These are phyloP conservation scores for Selenicereus undatus DNA, from an alignment of 148 eudicot genomes.

Conservation along the genomic window DNA sequence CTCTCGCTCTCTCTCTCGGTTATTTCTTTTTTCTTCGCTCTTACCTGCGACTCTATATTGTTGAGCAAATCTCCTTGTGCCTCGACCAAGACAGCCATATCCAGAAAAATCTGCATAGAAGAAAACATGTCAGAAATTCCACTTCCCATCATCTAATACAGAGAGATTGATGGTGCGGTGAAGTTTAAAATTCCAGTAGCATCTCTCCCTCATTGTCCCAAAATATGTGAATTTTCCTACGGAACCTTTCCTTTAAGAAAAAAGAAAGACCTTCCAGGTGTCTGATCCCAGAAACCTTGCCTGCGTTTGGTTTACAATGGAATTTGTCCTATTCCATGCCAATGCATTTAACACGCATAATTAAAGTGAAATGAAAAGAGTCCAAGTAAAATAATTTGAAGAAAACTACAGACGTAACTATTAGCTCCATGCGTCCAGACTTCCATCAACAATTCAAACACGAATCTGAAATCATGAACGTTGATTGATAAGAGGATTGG, in stretches of 20 bases:
- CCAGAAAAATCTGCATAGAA: slow-evolving; percentile 65
- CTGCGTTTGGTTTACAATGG: neutral
- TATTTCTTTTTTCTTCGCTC: neutral
- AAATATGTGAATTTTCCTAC: neutral
- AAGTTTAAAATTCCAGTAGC: neutral
- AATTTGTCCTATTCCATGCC: neutral
- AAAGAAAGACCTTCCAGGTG: neutral
- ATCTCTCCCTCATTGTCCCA: neutral
- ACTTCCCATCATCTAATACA: neutral
- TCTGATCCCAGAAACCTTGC: neutral
- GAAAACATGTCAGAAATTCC: slow-evolving; percentile 8
- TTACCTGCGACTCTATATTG: slow-evolving; percentile 92
- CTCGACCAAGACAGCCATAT: slow-evolving; percentile 91
- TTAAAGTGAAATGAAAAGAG: neutral
- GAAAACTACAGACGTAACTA: neutral
- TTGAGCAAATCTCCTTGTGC: slow-evolving; percentile 95
- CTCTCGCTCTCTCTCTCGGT: too few relatives aligned
- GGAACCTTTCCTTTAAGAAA: neutral
- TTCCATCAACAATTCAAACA: neutral
- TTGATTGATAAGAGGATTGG: neutral
- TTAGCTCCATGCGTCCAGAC: neutral
- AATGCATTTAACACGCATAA: neutral
- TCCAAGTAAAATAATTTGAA: neutral
- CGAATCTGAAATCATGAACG: neutral
- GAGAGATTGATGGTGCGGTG: neutral